Percentiles rank a stretch among this genome's conserved stretches.
Evolutionary conservation across 305 asterid genomes (phyloP).

Genomic region (Stenogyne calaminthoides): DNA sequence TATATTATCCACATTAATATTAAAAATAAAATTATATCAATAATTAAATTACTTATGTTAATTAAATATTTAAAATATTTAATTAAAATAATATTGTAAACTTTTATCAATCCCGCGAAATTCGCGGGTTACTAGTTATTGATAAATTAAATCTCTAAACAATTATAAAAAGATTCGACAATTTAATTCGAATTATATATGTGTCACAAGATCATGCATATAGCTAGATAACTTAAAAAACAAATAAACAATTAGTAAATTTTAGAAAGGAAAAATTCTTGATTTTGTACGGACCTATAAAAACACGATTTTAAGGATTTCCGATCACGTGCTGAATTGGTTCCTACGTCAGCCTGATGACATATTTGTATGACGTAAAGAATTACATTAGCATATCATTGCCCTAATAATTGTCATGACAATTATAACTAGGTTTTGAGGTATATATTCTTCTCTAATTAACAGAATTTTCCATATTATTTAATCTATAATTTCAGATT

Average conservation of each 20-base stretch:
- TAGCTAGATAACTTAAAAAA: background rate
- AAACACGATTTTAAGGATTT: background rate
- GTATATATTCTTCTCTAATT: constrained; percentile 18
- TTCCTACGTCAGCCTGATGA: constrained; percentile 15
- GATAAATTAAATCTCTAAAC: too few relatives aligned
- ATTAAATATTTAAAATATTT: too few relatives aligned
- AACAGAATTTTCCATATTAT: background rate
- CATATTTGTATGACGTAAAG: background rate
- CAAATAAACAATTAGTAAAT: background rate
- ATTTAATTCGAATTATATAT: background rate
- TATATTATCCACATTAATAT: too few relatives aligned
- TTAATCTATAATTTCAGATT: background rate
- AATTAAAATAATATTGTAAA: too few relatives aligned
- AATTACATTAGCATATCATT: background rate
- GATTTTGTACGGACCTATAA: background rate
- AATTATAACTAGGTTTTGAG: constrained; percentile 7
- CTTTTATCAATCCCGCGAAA: too few relatives aligned
- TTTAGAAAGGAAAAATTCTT: background rate
- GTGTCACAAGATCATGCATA: background rate
- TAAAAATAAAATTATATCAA: too few relatives aligned
- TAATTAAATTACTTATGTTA: too few relatives aligned
- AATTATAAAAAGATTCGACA: too few relatives aligned
- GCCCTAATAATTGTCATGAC: background rate
- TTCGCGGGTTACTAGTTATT: too few relatives aligned
- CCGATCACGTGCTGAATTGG: background rate